Evolutionary conservation across 306 rosid species (phyloP).

Genomic region (Cucumis sativus): DNA sequence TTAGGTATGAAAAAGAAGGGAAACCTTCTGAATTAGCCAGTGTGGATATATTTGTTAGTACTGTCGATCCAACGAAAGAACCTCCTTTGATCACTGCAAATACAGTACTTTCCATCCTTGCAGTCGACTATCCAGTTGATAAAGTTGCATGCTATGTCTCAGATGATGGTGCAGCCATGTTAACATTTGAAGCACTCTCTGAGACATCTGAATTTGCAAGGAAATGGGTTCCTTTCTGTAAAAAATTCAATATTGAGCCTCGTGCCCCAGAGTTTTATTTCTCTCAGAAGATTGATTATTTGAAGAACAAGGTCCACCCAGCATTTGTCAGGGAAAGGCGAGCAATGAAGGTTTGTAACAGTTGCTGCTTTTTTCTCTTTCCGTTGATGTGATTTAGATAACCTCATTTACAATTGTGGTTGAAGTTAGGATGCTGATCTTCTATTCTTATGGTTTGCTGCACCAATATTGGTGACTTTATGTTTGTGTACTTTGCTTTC

Average conservation of each 20-base stretch:
- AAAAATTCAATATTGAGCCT: slow-evolving; percentile 76
- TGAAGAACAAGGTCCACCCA: slow-evolving; percentile 84
- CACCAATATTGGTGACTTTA: neutral
- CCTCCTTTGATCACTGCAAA: slow-evolving; percentile 94
- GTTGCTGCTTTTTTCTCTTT: neutral
- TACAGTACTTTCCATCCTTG: slow-evolving; percentile 87
- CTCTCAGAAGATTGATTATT: slow-evolving; percentile 72
- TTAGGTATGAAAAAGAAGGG: slow-evolving; percentile 97
- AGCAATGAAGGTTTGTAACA: slow-evolving; percentile 72
- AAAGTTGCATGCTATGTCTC: slow-evolving; percentile 97
- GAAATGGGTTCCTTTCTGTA: slow-evolving; percentile 84
- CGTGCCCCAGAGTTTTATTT: slow-evolving; percentile 97
- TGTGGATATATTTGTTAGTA: slow-evolving; percentile 84
- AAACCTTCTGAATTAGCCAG: slow-evolving; percentile 65
- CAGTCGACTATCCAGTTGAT: slow-evolving; percentile 88
- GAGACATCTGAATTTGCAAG: slow-evolving; percentile 93
- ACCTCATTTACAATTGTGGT: neutral
- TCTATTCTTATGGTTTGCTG: neutral
- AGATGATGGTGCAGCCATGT: slow-evolving; percentile 99
- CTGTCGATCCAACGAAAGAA: slow-evolving; percentile 93
- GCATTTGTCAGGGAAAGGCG: slow-evolving; percentile 91
- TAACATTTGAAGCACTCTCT: slow-evolving; percentile 92
- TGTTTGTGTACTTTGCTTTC: neutral
- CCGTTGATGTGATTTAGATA: neutral
- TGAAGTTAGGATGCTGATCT: neutral